These are phyloP conservation scores for Lavandula angustifolia DNA, from an alignment of 257 asterid genomes.

Conservation along the genomic window DNA sequence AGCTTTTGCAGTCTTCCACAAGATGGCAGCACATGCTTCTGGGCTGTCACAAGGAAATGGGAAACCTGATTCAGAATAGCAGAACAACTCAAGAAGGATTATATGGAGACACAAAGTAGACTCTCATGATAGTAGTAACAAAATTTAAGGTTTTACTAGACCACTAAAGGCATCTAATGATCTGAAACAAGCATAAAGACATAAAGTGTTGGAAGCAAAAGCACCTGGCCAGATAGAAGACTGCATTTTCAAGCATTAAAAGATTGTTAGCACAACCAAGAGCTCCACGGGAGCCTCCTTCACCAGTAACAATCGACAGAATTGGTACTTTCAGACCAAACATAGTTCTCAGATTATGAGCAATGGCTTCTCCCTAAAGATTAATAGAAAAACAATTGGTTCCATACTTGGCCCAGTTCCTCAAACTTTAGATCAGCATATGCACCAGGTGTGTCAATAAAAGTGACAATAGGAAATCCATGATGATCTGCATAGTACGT, in stretches of 20 bases:
- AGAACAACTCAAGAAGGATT: constrained; percentile 5
- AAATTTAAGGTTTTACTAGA: constrained; percentile 19
- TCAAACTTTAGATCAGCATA: constrained; percentile 88
- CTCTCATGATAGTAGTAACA: background rate
- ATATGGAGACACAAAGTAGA: constrained; percentile 12
- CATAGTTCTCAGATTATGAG: constrained; percentile 86
- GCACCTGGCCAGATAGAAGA: constrained; percentile 95
- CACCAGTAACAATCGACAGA: constrained; percentile 84
- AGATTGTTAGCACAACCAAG: constrained; percentile 90
- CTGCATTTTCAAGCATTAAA: constrained; percentile 93
- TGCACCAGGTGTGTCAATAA: constrained; percentile 95
- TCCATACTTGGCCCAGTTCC: constrained; percentile 75
- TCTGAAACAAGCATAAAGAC: constrained; percentile 10
- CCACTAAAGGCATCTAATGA: constrained; percentile 16
- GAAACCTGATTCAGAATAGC: constrained; percentile 28
- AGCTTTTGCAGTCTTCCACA: constrained; percentile 84
- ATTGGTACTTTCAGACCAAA: constrained; percentile 93
- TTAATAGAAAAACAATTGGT: constrained; percentile 24
- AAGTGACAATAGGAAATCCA: constrained; percentile 82
- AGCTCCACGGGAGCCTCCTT: constrained; percentile 99
- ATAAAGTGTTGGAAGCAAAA: too few species aligned
- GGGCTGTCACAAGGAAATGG: constrained; percentile 64
- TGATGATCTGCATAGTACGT: constrained; percentile 92
- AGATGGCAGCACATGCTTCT: constrained; percentile 98
- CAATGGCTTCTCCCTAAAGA: constrained; percentile 91